phyloP scores from a whole-genome alignment of 371 early-diverging fungal genomes.

The Capniomyces stellatus region DNA sequence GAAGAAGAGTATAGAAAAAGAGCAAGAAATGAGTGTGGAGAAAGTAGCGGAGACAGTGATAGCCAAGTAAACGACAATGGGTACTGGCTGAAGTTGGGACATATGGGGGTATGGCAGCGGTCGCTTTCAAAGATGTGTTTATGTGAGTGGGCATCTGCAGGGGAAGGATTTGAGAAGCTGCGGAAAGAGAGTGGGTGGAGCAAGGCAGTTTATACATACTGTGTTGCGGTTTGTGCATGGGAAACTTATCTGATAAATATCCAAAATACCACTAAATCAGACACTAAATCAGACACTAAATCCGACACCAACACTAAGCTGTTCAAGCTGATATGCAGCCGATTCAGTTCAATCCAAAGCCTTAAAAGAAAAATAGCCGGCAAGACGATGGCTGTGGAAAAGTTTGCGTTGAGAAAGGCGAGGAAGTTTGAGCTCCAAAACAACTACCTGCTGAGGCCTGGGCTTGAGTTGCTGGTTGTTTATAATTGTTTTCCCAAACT shows the following conservation, averaged over 20 bases:
- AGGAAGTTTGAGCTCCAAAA: conserved; percentile 41
- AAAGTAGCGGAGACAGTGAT: not conserved
- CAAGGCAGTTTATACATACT: conserved; percentile 48
- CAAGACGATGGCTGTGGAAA: conserved; percentile 58
- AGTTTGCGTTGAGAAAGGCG: conserved; percentile 54
- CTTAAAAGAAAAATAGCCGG: conserved; percentile 51
- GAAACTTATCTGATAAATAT: conserved; percentile 16
- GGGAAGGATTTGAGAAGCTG: conserved; percentile 32
- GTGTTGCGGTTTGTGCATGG: conserved; percentile 36
- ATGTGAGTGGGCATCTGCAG: conserved; percentile 32
- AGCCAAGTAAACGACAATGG: conserved; percentile 6
- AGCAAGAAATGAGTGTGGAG: not conserved
- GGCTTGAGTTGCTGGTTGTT: conserved; percentile 43
- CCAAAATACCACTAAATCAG: not conserved
- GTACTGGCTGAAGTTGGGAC: conserved; percentile 58
- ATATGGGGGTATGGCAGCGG: conserved; percentile 57
- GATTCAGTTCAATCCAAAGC: conserved; percentile 27
- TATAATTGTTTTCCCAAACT: conserved; percentile 40
- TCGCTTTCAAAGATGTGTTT: conserved; percentile 20
- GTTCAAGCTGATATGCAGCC: conserved; percentile 21
- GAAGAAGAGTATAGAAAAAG: too few species aligned
- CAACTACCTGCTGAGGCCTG: conserved; percentile 38
- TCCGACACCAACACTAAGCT: conserved; percentile 1
- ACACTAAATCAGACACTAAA: conserved; percentile 3
- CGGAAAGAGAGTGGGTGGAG: conserved; percentile 55